These are phyloP conservation scores for Candida smagusa DNA, from an alignment of 1,139 yeast genomes.

Conservation along the genomic window DNA sequence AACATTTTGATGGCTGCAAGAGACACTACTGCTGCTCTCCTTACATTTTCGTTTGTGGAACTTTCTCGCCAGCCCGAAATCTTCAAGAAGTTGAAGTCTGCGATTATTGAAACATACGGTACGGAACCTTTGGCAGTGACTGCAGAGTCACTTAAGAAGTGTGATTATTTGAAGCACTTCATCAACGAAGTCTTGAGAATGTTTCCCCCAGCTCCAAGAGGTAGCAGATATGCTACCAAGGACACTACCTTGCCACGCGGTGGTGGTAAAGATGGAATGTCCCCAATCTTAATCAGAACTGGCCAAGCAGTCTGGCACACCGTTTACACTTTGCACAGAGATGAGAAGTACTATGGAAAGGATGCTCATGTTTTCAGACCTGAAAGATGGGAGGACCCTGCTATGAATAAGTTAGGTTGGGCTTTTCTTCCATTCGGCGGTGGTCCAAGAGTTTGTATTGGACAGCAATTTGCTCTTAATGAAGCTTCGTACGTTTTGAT, in stretches of 20 bases:
- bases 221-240: slow-evolving; percentile 42
- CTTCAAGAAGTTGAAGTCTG: slow-evolving; percentile 31
- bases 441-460: slow-evolving; percentile 58
- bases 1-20: slow-evolving; percentile 46
- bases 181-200: slow-evolving; percentile 51
- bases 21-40: slow-evolving; percentile 47
- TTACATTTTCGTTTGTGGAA: slow-evolving; percentile 39
- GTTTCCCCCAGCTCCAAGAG: slow-evolving; percentile 55
- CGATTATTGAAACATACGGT: slow-evolving; percentile 35
- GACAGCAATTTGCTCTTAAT: slow-evolving; percentile 60
- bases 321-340: slow-evolving; percentile 46
- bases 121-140: slow-evolving; percentile 31
- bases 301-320: slow-evolving; percentile 44
- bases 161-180: slow-evolving; percentile 45
- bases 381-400: slow-evolving; percentile 44
- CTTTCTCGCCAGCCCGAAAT: slow-evolving; percentile 38
- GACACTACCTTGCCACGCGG: slow-evolving; percentile 52
- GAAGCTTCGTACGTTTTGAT: slow-evolving; percentile 48
- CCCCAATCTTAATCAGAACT: slow-evolving; percentile 45
- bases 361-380: slow-evolving; percentile 48
- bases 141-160: slow-evolving; percentile 49
- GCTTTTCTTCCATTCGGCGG: slow-evolving; percentile 58
- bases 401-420: slow-evolving; percentile 38
- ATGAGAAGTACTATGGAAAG: slow-evolving; percentile 42
- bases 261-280: slow-evolving; percentile 43